Evolutionary conservation across 1,139 yeast species (phyloP), one percentile per base, ranked within the genome.

Genomic region (Candida mesenterica): DNA sequence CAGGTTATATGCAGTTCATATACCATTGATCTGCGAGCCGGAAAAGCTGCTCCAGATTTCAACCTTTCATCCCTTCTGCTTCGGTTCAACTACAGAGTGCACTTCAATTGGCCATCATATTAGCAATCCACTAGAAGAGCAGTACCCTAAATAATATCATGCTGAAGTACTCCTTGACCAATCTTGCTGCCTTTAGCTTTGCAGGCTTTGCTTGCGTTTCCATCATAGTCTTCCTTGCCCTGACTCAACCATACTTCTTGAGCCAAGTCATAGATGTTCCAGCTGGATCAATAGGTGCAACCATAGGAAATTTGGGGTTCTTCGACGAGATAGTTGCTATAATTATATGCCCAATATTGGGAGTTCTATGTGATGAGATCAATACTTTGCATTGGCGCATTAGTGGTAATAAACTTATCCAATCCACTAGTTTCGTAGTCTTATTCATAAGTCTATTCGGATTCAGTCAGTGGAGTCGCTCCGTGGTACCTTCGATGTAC

Each of bases 161-260:
- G n/a, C 22, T 6, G 4, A 33, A 38, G 28, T 52, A 47, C 41
- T 35, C 28, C 5, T 40, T 41, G 2, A 32, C 31, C 14, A 46
- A 54, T 35, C 45, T 53, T 15, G 38, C 44, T 12, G 55, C 59
- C 3, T 48, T 50, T 41, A 48, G 49, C 41, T 44, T 46, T 16
- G 49, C 68, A 3, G 72, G 69, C 36, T 77, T 79, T 49, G 68
- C 72, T 23, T 67, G 79, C 31, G 74, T 82, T 22, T 66, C 86
- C 3, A 64, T 79, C 35, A 77, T 79, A 30, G 88, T 82, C n/a
- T 82, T 82, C 50, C 56, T 82, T 34, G 68, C 80, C 23, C 72
- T 87, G 4, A 75, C 87, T 1, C 89, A 82, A 59, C 79, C 89
- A 3, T 82, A 80, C 51, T 79, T 74, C 52, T 62, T 82, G 26